These are phyloP conservation scores for Phoma sp. DNA, from an alignment of 2,329 filamentous ascomycete species.

Conservation along the genomic window DNA sequence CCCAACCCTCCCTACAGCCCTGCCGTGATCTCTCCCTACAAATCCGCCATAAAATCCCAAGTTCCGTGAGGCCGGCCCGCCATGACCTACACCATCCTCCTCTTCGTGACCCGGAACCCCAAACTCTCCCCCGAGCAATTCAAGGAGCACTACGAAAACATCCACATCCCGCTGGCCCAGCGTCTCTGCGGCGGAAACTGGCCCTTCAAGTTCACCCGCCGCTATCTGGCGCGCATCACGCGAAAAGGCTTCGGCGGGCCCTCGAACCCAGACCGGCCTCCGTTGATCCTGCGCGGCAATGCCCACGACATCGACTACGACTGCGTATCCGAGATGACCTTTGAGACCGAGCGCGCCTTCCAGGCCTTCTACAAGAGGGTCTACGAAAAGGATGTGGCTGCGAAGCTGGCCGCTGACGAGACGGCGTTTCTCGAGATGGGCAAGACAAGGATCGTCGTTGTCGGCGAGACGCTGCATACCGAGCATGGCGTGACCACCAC, in stretches of 20 bases:
- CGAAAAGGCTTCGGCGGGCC: constrained; percentile 36
- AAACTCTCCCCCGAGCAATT: constrained; percentile 32
- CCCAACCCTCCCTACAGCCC: too few relatives aligned
- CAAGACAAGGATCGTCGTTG: constrained; percentile 30
- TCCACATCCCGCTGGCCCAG: constrained; percentile 33
- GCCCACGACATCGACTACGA: constrained; percentile 35
- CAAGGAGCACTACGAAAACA: constrained; percentile 36
- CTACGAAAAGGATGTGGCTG: constrained; percentile 30
- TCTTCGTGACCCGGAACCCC: constrained; percentile 34
- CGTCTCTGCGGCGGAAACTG: constrained; percentile 26
- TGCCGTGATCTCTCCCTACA: too few relatives aligned
- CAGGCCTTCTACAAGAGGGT: constrained; percentile 33
- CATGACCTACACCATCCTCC: constrained; percentile 35
- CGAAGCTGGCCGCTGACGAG: constrained; percentile 31
- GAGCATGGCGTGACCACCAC: constrained; percentile 18
- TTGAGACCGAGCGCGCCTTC: constrained; percentile 29
- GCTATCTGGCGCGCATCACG: constrained; percentile 33
- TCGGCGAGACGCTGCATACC: constrained; percentile 34
- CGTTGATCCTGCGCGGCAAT: constrained; percentile 29
- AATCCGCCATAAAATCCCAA: neutral
- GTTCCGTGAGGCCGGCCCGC: neutral
- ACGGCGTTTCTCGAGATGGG: constrained; percentile 29
- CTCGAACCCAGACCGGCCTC: constrained; percentile 31
- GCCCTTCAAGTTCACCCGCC: constrained; percentile 31
- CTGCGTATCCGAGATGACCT: constrained; percentile 34